Evolutionary conservation across 2,329 filamentous ascomycete genomes (phyloP), one percentile per base, ranked within the genome.

Genomic region (Dactylellina leptospora): DNA sequence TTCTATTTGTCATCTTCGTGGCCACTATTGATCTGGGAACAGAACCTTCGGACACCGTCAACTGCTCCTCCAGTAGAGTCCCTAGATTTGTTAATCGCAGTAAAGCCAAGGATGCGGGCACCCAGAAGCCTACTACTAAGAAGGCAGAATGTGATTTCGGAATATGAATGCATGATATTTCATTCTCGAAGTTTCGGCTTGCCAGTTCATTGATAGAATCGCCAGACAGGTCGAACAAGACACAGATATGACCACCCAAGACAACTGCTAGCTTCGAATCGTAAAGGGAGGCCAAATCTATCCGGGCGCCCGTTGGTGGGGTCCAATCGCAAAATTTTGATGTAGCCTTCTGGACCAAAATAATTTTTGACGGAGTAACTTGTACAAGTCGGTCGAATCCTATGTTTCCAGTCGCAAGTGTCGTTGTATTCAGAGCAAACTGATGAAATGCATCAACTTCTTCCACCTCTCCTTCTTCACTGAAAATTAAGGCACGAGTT

Each of bases 101-200:
- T 30, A 97, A 83, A 0, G 90, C 89, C 23, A 97, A 85, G 9
- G 86, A 86, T 4, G 91, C 90, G n/a, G 88, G 88, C 74, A 90
- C 87, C 87, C 93, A 97, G 80, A 96, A 95, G 1, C 92, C 93
- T 13, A 95, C 84, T 25, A 96, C 88, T 62, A 90, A 93, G 28
- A 92, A 82, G 51, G 86, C 83, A 3, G 84, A 82, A 11, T 88
- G 81, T 33, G 85, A 82, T 2, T 85, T 82, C 0, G 92, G 87
- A 1, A 95, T 84, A 48, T 93, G 88, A 8, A 97, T 83, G 76
- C 93, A 96, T 1, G 95, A 91, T 30, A 97, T 86, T 78, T 92
- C 90, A 30, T 87, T 83, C 13, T 84, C 81, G 83, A 54, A 91
- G 85, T 3, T 86, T 82, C 77, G 89, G 88, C 70, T 86, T 3